A percentile compares a stretch with the other conserved stretches of the same genome.
phyloP scores from a whole-genome alignment of 2,329 filamentous ascomycete genomes.

The Aspergillus transmontanensis region DNA sequence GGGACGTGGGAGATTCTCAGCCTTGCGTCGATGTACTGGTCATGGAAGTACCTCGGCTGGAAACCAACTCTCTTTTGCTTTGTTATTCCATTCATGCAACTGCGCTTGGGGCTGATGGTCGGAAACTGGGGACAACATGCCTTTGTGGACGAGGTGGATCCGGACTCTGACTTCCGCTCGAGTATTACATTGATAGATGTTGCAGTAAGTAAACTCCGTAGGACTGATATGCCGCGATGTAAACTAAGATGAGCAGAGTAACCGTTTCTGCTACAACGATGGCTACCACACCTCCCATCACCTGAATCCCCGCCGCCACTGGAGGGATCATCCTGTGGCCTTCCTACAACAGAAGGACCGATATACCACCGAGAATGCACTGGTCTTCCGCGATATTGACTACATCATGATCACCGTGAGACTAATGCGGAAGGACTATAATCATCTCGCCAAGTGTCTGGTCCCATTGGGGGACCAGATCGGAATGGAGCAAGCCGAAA shows the following conservation, averaged over 20 bases:
- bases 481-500: slow-evolving; percentile 64
- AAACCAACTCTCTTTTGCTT: slow-evolving; percentile 66
- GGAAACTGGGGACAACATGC: slow-evolving; percentile 86
- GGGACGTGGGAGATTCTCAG: slow-evolving; percentile 64
- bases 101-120: slow-evolving; percentile 74
- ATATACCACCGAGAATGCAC: slow-evolving; percentile 67
- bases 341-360: slow-evolving; percentile 70
- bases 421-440: slow-evolving; percentile 71
- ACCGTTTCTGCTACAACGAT: slow-evolving; percentile 81
- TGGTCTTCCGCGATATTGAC: slow-evolving; percentile 81
- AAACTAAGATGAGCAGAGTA: slow-evolving; percentile 59
- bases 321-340: slow-evolving; percentile 75
- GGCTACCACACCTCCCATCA: slow-evolving; percentile 72
- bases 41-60: slow-evolving; percentile 54
- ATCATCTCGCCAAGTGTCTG: slow-evolving; percentile 67
- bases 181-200: slow-evolving; percentile 81
- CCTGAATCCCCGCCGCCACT: slow-evolving; percentile 59
- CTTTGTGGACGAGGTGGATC: slow-evolving; percentile 73
- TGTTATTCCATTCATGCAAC: slow-evolving; percentile 65
- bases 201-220: slow-evolving; percentile 57
- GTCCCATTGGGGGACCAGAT: slow-evolving; percentile 77
- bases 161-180: slow-evolving; percentile 75
- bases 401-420: slow-evolving; percentile 74
- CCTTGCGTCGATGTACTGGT: slow-evolving; percentile 56
- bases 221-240: not conserved